Percentiles rank a stretch among this genome's conserved stretches.
Evolutionary conservation across 2,329 filamentous ascomycete genomes (phyloP).

Genomic region (Macrophomina phaseolina): DNA sequence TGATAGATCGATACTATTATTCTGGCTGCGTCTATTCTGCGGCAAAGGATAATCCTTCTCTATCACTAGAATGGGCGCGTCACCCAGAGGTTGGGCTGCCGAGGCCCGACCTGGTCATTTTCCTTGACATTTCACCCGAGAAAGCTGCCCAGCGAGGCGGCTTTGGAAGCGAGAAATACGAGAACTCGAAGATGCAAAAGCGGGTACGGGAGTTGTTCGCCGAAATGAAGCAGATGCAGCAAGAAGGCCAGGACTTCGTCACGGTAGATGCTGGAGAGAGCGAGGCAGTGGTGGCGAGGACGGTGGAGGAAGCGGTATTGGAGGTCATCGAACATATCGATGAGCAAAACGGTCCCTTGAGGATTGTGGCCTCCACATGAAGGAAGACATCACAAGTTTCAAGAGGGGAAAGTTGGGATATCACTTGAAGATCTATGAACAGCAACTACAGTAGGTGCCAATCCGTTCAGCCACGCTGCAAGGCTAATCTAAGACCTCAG

Average conservation of each 20-base stretch:
- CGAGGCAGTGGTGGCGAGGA: conserved; percentile 57
- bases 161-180: conserved; percentile 88
- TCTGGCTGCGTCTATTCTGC: conserved; percentile 92
- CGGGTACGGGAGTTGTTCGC: conserved; percentile 77
- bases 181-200: conserved; percentile 81
- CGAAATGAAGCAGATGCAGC: conserved; percentile 54
- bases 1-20: conserved; percentile 95
- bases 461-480: background rate
- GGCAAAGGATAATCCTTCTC: conserved; percentile 75
- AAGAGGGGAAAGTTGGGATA: background rate
- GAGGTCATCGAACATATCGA: conserved; percentile 38
- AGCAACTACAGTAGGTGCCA: background rate
- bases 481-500: conserved; percentile 31
- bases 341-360: conserved; percentile 31
- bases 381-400: background rate
- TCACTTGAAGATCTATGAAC: background rate
- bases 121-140: conserved; percentile 79
- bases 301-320: conserved; percentile 35
- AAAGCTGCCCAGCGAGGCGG: conserved; percentile 79
- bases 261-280: conserved; percentile 60
- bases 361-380: conserved; percentile 40
- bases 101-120: conserved; percentile 83
- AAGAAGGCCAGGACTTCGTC: conserved; percentile 59
- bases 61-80: conserved; percentile 80
- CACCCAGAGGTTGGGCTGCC: conserved; percentile 85